phyloP scores from a whole-genome alignment of 805 yeast species.

The Candida vartiovaarae region DNA sequence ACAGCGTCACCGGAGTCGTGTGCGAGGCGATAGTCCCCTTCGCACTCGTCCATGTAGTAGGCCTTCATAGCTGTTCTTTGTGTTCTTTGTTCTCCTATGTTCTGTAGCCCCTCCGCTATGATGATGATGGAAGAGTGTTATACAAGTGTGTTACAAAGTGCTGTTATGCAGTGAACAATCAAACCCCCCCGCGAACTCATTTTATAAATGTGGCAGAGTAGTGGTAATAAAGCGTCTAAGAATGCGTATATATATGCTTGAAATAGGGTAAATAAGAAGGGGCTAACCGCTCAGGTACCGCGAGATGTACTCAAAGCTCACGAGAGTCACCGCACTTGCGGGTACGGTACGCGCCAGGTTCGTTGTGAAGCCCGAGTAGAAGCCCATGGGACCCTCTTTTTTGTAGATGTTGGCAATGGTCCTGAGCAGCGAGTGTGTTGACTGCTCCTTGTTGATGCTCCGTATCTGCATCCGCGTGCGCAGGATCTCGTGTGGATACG shows the following conservation, averaged over 20 bases:
- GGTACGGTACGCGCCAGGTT: conserved; percentile 90
- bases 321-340: conserved; percentile 90
- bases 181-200: no score
- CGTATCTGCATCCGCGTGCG: conserved; percentile 79
- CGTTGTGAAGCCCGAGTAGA: conserved; percentile 83
- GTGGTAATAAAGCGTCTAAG: no score
- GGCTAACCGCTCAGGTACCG: conserved; percentile 9
- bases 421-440: conserved; percentile 14
- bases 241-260: no score
- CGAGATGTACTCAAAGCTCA: conserved; percentile 75
- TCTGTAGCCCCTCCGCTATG: no score
- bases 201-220: no score
- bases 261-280: no score
- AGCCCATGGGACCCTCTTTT: conserved; percentile 74
- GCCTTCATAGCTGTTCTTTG: conserved; percentile 28
- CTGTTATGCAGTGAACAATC: no score
- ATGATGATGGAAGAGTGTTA: no score
- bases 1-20: conserved; percentile 68
- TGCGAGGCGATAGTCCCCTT: conserved; percentile 55
- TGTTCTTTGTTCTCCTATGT: background rate
- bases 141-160: no score
- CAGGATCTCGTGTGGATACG: conserved; percentile 93
- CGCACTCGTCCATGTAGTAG: conserved; percentile 58
- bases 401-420: conserved; percentile 26
- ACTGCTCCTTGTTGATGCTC: conserved; percentile 25